Percentiles rank a stretch among this genome's conserved stretches.
Evolutionary conservation across 352 stramenopile species (phyloP).

Genomic region (Elongisporangium undulatum): DNA sequence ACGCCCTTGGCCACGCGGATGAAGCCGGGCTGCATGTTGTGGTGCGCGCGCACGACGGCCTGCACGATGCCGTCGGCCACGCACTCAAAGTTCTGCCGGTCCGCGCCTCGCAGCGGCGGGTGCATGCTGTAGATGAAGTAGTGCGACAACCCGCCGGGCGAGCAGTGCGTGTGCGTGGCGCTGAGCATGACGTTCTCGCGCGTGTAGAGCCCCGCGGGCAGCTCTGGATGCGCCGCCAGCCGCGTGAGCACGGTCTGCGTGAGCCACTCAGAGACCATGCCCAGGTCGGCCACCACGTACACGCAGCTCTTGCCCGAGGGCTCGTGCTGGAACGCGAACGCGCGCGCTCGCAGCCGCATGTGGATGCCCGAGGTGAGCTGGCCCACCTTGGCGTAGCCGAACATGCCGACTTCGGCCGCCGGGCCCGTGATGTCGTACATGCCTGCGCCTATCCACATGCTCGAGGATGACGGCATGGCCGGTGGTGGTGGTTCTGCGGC

Average conservation of each 20-base stretch:
- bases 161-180: constrained; percentile 91
- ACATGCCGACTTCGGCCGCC: constrained; percentile 82
- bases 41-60: constrained; percentile 72
- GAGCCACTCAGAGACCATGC: constrained; percentile 88
- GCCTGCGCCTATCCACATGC: constrained; percentile 55
- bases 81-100: constrained; percentile 87
- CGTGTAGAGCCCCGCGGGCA: constrained; percentile 45
- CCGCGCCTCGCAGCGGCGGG: constrained; percentile 59
- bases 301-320: constrained; percentile 33
- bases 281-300: constrained; percentile 88
- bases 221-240: constrained; percentile 38
- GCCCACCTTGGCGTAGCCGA: constrained; percentile 78
- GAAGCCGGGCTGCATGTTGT: constrained; percentile 61
- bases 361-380: constrained; percentile 83
- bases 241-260: constrained; percentile 71
- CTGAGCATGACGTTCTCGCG: constrained; percentile 85
- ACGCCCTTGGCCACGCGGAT: constrained; percentile 58
- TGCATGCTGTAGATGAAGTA: constrained; percentile 91
- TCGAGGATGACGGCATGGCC: constrained; percentile 7
- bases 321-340: constrained; percentile 68
- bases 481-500: not conserved
- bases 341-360: constrained; percentile 78
- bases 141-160: constrained; percentile 87
- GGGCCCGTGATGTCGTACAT: constrained; percentile 87
- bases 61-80: constrained; percentile 87